Conservation (phyloP, 176 grass and related monocot species). For the Bolboschoenus planiculmis region DNA sequence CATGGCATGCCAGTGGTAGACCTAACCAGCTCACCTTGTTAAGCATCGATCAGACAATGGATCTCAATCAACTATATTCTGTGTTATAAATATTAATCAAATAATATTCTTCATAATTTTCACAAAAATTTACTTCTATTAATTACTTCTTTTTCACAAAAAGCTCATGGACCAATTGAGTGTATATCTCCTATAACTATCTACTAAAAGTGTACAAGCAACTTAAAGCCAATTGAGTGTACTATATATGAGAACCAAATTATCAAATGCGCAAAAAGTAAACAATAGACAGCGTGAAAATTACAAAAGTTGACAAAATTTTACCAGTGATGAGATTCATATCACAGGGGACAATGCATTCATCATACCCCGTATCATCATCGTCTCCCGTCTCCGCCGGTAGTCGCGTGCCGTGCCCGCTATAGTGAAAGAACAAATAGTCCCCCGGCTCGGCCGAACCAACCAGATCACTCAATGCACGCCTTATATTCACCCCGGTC, state of each 20-base stretch:
- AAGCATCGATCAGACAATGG: neutral
- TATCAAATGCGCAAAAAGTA: neutral
- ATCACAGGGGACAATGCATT: slow-evolving; percentile 87
- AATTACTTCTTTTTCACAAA: neutral
- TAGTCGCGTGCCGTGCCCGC: slow-evolving; percentile 63
- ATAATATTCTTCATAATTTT: neutral
- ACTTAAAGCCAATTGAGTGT: neutral
- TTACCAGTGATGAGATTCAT: slow-evolving; percentile 66
- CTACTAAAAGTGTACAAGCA: neutral
- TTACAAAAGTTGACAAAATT: neutral
- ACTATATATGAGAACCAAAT: neutral
- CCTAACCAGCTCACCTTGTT: neutral
- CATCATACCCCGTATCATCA: slow-evolving; percentile 84
- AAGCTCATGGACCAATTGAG: neutral
- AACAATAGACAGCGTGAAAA: slow-evolving; percentile 4
- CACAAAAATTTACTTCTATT: neutral
- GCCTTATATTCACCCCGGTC: slow-evolving; percentile 36
- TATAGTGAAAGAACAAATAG: slow-evolving; percentile 90
- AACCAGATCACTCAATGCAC: slow-evolving; percentile 44
- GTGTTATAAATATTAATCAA: neutral
- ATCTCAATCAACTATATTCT: neutral
- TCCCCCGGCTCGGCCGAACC: slow-evolving; percentile 44
- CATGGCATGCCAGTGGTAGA: neutral
- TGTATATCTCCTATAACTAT: neutral
- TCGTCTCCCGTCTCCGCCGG: slow-evolving; percentile 82